phyloP scores from a whole-genome alignment of 768 basidiomycete genomes.

The Lyophyllum semitale region DNA sequence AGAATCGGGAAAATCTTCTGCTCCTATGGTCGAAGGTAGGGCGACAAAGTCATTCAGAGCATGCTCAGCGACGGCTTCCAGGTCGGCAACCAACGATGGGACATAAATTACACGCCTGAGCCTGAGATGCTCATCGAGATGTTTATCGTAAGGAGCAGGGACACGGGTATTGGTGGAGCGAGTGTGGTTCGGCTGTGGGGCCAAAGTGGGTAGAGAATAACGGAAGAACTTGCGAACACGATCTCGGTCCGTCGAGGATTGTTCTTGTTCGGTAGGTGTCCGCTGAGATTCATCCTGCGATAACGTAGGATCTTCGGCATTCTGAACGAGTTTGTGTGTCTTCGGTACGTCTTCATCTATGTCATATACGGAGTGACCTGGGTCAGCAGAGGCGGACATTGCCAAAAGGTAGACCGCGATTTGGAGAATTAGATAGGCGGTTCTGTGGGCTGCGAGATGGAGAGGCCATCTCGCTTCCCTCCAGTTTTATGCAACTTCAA shows the following conservation, averaged over 20 bases:
- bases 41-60: neutral
- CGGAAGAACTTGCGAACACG: neutral
- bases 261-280: too few relatives aligned
- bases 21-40: neutral
- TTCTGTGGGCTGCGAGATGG: too few relatives aligned
- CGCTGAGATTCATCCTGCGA: too few relatives aligned
- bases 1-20: neutral
- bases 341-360: too few relatives aligned
- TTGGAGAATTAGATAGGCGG: too few relatives aligned
- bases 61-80: neutral
- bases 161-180: neutral
- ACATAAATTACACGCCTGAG: constrained; percentile 1
- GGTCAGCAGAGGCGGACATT: too few relatives aligned
- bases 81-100: neutral
- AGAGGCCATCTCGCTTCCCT: too few relatives aligned
- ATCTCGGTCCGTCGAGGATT: neutral
- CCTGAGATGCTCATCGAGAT: constrained; percentile 9
- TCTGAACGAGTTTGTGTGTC: too few relatives aligned
- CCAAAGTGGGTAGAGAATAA: neutral
- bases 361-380: too few relatives aligned
- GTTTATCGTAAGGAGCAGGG: constrained; percentile 6
- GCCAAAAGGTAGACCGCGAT: too few relatives aligned
- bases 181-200: neutral
- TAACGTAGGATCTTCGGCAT: too few relatives aligned
- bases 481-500: too few relatives aligned